Base-by-base conservation (phyloP, 306 rosid species). In the Acmispon strigosus region DNA sequence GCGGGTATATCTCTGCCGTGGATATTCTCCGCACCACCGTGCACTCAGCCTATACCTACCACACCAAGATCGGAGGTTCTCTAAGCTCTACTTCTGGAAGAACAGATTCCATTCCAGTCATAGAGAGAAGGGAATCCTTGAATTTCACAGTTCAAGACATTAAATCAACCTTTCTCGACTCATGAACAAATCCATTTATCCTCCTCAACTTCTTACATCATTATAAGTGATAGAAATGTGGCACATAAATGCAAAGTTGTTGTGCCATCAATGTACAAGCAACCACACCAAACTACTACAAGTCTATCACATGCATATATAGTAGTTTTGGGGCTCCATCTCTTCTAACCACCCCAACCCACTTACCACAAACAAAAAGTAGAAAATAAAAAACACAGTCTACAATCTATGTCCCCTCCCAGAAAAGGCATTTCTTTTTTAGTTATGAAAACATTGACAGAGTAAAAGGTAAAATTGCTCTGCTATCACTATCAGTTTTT, bases 191-290 rank as follows among this genome's bases (percentile, higher is more conserved):
- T 36, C 41, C 39, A 43, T 58, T 41, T 20, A 58, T 18, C 52
- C 58, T 62, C 22, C 55, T 64, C 49, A 55, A 42, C 56, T 57
- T 14, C 64, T 58, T 43, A 14, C 50, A 61, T 66, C 66, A 56
- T 2, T 67, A 36, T 67, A 32, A 56, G 49, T 44, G 60, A 53
- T 34, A 69, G 32, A 49, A 62, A 39, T 62, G 61, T n/a, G 4
- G 24, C 39, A 62, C 74, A 70, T 75, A 74, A 67, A 48, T 63
- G 74, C 68, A 54, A 41, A 78, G 83, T 62, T 50, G 66, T n/a
- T 22, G 66, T 41, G 66, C 56, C 60, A 69, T 67, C 66, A 65
- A 78, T 51, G 58, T 63, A 54, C 77, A 69, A 69, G 72, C 72
- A 57, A 69, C 80, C 62, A 47, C 62, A 57, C 80, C 78, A 62